Evolutionary conservation across 106 monocot genomes (phyloP), one percentile per base, ranked within the genome.

Genomic region (Dendrobium catenatum): DNA sequence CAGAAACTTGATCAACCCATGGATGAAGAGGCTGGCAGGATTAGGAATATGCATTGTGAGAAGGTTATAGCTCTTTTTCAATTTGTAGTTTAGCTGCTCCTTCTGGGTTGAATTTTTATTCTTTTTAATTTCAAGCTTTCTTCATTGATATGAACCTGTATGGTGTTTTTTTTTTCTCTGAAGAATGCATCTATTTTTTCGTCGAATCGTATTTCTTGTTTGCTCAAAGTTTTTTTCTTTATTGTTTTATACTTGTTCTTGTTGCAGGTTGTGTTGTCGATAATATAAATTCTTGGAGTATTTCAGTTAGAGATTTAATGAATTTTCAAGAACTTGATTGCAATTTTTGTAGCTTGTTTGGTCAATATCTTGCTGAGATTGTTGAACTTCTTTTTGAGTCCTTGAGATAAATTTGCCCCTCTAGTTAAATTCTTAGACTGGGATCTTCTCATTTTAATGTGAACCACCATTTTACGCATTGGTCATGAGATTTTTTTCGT

Each of bases 1-100:
- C 86, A 87, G 81, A 87, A 79, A 44, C 91, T 91, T 68, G 91
- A 91, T 78, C 89, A 91, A 72, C 85, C 91, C 81, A 91, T 91
- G 91, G 91, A 91, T 48, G 91, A 91, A 75, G 91, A 91, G 73
- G 91, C 91, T 41, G 83, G 86, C 24, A 79, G 83, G 67, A 79
- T 89, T 56, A 85, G 72, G 66, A 87, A 83, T 75, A 87, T 89
- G 91, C 87, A 91, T 78, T 81, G 76, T 11, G 91, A 91, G 61
- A 91, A 89, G 89, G 91, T 91, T 13, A 13, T 16, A 2, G 2
- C 51, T 51, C 13, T 51, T 16, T 51, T 51, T 9, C 51, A 13
- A 11, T 51, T 51, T 51, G 51, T 51, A 51, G 10, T 51, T 11
- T 49, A 15, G 49, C 51, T 51, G 51, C 51, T 51, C 15, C 51